These are phyloP conservation scores for Daldinia vernicosa DNA, from an alignment of 495 filamentous ascomycete genomes.

Conservation along the genomic window DNA sequence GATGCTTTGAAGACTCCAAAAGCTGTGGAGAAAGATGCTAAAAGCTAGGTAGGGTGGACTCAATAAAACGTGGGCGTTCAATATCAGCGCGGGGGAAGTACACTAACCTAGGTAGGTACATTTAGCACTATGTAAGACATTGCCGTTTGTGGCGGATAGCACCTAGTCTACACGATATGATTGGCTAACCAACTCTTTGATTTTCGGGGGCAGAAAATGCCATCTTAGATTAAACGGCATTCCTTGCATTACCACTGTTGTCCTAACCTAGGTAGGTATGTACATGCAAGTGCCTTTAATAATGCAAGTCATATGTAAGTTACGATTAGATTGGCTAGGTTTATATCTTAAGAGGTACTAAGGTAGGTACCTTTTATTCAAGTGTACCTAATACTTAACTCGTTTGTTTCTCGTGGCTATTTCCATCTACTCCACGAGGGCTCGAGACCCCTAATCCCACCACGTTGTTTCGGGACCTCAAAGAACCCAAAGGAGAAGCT, in stretches of 20 bases:
- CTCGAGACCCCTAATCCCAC: background rate
- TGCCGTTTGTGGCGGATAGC: conserved; percentile 41
- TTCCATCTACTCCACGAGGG: background rate
- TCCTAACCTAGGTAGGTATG: too few relatives aligned
- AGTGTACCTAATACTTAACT: background rate
- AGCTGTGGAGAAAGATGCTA: background rate
- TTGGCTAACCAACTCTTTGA: conserved; percentile 20
- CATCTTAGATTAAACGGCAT: conserved; percentile 3
- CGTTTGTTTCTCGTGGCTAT: background rate
- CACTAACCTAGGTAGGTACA: too few relatives aligned
- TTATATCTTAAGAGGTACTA: too few relatives aligned
- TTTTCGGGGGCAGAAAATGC: background rate
- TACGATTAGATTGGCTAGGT: background rate
- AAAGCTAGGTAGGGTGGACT: background rate
- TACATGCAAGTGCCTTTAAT: background rate
- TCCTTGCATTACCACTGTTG: conserved; percentile 5
- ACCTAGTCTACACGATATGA: conserved; percentile 10
- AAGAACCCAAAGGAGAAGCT: conserved; percentile 1
- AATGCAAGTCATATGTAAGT: background rate
- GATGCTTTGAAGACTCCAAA: background rate
- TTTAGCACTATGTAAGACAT: conserved; percentile 29
- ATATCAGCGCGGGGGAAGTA: conserved; percentile 17
- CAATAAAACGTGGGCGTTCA: background rate
- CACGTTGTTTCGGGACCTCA: conserved; percentile 16
- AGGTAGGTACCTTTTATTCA: too few relatives aligned